Conservation (phyloP, 208 protist genomes). For the Wallacemonas sp. region DNA sequence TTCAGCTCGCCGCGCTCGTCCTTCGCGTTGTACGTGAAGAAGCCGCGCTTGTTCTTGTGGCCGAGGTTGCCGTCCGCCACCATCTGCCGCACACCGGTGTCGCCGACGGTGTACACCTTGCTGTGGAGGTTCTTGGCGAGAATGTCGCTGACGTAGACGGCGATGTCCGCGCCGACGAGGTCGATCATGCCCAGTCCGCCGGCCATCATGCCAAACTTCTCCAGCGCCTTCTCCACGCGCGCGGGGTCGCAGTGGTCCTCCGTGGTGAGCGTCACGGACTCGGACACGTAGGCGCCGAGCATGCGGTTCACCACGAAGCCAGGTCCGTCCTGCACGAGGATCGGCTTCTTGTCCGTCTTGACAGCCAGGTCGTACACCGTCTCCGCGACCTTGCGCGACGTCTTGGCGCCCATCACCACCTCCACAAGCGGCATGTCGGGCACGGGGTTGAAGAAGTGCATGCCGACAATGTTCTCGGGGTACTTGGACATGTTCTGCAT, state of each 20-base stretch:
- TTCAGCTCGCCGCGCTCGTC: constrained; percentile 72
- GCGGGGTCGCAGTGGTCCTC: constrained; percentile 56
- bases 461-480: constrained; percentile 88
- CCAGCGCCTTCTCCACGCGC: constrained; percentile 73
- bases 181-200: constrained; percentile 90
- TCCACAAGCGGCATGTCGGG: constrained; percentile 94
- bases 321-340: constrained; percentile 89
- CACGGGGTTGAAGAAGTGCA: constrained; percentile 96
- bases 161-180: constrained; percentile 92
- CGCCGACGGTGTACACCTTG: constrained; percentile 56
- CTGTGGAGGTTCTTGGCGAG: constrained; percentile 62
- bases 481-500: constrained; percentile 73
- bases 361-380: constrained; percentile 76
- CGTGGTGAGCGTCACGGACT: constrained; percentile 61
- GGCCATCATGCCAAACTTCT: constrained; percentile 92
- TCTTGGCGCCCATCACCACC: constrained; percentile 87
- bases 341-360: constrained; percentile 90
- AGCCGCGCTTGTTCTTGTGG: constrained; percentile 88
- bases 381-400: constrained; percentile 67
- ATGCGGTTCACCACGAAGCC: constrained; percentile 90
- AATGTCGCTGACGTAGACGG: constrained; percentile 68
- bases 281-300: constrained; percentile 86
- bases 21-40: constrained; percentile 82
- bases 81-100: constrained; percentile 63
- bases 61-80: constrained; percentile 66